These are phyloP conservation scores for Hyaloscypha variabilis DNA, from an alignment of 495 filamentous ascomycete genomes.

Conservation along the genomic window DNA sequence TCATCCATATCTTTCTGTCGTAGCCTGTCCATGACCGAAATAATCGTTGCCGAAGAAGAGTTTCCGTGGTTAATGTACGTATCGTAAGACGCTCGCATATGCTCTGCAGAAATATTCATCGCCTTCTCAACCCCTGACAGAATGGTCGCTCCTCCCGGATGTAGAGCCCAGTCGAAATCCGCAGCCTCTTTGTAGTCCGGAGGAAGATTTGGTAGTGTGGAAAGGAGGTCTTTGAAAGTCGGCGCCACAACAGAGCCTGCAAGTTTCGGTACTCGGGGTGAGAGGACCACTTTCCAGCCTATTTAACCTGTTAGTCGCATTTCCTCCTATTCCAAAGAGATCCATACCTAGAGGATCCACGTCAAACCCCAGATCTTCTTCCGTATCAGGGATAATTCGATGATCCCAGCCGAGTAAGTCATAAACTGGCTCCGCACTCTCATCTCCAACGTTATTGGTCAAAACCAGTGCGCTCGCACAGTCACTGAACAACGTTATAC, in stretches of 20 bases:
- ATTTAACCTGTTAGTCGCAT: background rate
- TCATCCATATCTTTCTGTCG: constrained; percentile 60
- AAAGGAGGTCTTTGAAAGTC: constrained; percentile 50
- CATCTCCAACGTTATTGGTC: constrained; percentile 52
- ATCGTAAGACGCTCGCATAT: constrained; percentile 63
- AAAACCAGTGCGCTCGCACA: constrained; percentile 62
- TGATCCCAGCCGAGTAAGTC: constrained; percentile 63
- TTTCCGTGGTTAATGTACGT: constrained; percentile 67
- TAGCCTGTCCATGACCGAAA: constrained; percentile 61
- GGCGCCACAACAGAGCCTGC: constrained; percentile 49
- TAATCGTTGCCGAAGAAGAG: constrained; percentile 61
- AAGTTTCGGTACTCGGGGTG: constrained; percentile 56
- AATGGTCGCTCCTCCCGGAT: constrained; percentile 67
- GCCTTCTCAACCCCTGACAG: constrained; percentile 59
- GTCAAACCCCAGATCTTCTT: constrained; percentile 61
- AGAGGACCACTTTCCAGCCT: constrained; percentile 63
- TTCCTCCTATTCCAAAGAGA: background rate
- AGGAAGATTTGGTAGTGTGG: constrained; percentile 43
- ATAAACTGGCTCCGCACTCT: constrained; percentile 45
- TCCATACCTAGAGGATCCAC: constrained; percentile 52
- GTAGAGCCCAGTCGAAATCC: constrained; percentile 71
- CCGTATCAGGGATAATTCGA: constrained; percentile 54
- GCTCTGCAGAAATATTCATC: constrained; percentile 55
- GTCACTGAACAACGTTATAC: constrained; percentile 63
- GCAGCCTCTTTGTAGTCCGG: constrained; percentile 40